These are phyloP conservation scores for Quercus dentata DNA, from an alignment of 306 rosid genomes.

Conservation along the genomic window DNA sequence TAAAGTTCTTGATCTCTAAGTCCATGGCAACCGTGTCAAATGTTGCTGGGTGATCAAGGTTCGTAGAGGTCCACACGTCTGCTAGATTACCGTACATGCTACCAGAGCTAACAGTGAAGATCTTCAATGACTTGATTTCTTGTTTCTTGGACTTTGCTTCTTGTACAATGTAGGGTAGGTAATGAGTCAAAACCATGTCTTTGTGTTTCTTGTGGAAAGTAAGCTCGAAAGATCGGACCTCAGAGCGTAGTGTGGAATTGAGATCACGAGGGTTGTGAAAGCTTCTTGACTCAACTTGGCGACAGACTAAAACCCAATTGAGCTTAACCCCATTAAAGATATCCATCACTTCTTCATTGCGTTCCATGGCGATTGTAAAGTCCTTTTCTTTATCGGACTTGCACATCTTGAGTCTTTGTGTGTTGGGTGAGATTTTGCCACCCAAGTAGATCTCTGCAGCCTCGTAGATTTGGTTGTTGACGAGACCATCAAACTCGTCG, in stretches of 20 bases:
- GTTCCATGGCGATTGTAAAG: conserved; percentile 45
- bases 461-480: conserved; percentile 53
- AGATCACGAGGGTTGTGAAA: conserved; percentile 29
- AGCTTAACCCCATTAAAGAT: conserved; percentile 45
- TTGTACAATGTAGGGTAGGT: conserved; percentile 46
- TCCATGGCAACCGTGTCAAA: conserved; percentile 67
- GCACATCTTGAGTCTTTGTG: conserved; percentile 38
- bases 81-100: conserved; percentile 22
- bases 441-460: conserved; percentile 60
- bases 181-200: conserved; percentile 37
- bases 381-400: conserved; percentile 37
- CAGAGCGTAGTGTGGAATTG: conserved; percentile 39
- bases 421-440: conserved; percentile 45
- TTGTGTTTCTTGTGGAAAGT: conserved; percentile 59
- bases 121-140: conserved; percentile 43
- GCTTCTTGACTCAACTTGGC: conserved; percentile 3
- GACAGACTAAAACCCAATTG: conserved; percentile 44
- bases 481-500: conserved; percentile 65
- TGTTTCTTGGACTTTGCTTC: conserved; percentile 45
- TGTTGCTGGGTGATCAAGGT: conserved; percentile 67
- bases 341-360: conserved; percentile 37
- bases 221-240: conserved; percentile 48
- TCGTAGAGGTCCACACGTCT: conserved; percentile 45
- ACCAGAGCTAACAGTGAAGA: conserved; percentile 39
- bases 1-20: conserved; percentile 31